Conservation (phyloP, 805 yeast species). For the Candida ortonii region DNA sequence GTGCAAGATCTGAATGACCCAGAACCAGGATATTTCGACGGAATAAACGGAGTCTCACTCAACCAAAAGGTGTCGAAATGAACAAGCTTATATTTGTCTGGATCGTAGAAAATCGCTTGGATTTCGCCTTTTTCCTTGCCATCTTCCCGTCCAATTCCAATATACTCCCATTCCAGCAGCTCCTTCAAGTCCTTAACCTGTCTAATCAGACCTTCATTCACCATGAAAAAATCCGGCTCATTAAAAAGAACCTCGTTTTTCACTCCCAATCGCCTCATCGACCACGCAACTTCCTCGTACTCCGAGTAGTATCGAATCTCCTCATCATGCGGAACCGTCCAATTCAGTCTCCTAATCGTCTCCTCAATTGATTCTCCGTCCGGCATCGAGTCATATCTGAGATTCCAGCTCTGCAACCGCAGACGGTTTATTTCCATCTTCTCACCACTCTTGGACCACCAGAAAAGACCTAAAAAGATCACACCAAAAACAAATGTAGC, state of each 20-base stretch:
- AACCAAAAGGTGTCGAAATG: conserved; percentile 50
- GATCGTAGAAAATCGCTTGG: conserved; percentile 45
- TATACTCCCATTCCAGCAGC: conserved; percentile 37
- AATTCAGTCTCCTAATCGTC: conserved; percentile 19
- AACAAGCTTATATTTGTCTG: conserved; percentile 36
- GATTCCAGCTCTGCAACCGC: conserved; percentile 30
- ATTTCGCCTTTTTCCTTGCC: conserved; percentile 50
- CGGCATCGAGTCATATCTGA: conserved; percentile 28
- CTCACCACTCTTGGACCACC: too few species aligned
- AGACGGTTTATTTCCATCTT: too few species aligned
- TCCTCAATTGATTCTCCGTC: conserved; percentile 22
- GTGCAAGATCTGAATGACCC: conserved; percentile 41
- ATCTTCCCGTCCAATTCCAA: conserved; percentile 53
- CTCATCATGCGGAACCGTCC: conserved; percentile 22
- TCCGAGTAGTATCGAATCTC: conserved; percentile 26
- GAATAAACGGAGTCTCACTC: conserved; percentile 51
- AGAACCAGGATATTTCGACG: conserved; percentile 43
- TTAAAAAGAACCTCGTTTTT: conserved; percentile 36
- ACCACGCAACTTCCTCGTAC: conserved; percentile 35
- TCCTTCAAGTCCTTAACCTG: conserved; percentile 45
- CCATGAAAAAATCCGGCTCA: conserved; percentile 35
- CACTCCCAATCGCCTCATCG: conserved; percentile 33
- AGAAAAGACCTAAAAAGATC: neutral
- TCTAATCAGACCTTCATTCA: conserved; percentile 47
- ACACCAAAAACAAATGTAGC: too few species aligned